Evolutionary conservation across 306 rosid species (phyloP).

Genomic region (Pterocarpus macrocarpus): DNA sequence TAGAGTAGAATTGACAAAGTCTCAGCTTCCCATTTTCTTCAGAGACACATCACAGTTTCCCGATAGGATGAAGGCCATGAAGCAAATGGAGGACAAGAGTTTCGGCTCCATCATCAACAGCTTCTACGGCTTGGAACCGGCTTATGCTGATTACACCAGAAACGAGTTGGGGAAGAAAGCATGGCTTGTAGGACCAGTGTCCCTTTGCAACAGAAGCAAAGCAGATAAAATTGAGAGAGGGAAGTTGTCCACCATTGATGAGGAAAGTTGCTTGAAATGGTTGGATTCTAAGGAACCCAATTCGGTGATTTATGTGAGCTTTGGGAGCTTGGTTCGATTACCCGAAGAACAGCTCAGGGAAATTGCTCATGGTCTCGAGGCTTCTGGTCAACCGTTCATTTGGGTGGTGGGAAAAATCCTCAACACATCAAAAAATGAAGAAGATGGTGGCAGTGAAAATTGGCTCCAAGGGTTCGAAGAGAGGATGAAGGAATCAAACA

Average conservation of each 20-base stretch:
- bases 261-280: constrained; percentile 59
- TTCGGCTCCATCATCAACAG: constrained; percentile 64
- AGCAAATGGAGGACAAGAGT: constrained; percentile 49
- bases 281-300: constrained; percentile 59
- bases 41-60: constrained; percentile 36
- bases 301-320: constrained; percentile 69
- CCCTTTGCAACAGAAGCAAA: constrained; percentile 55
- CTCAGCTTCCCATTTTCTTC: constrained; percentile 56
- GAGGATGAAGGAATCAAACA: constrained; percentile 54
- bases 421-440: constrained; percentile 15
- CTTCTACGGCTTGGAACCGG: constrained; percentile 63
- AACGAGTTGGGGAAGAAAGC: constrained; percentile 48
- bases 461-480: constrained; percentile 59
- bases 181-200: constrained; percentile 75
- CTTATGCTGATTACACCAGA: constrained; percentile 55
- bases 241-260: constrained; percentile 55
- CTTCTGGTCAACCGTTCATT: constrained; percentile 60
- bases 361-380: constrained; percentile 70
- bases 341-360: constrained; percentile 56
- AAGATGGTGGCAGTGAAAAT: constrained; percentile 19
- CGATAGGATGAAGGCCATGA: background rate
- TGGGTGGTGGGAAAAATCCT: constrained; percentile 70
- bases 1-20: constrained; percentile 56
- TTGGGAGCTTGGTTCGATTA: constrained; percentile 62
- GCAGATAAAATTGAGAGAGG: constrained; percentile 62